Base-by-base conservation (phyloP, 2,329 filamentous ascomycete genomes). In the Colletotrichum cereale region DNA sequence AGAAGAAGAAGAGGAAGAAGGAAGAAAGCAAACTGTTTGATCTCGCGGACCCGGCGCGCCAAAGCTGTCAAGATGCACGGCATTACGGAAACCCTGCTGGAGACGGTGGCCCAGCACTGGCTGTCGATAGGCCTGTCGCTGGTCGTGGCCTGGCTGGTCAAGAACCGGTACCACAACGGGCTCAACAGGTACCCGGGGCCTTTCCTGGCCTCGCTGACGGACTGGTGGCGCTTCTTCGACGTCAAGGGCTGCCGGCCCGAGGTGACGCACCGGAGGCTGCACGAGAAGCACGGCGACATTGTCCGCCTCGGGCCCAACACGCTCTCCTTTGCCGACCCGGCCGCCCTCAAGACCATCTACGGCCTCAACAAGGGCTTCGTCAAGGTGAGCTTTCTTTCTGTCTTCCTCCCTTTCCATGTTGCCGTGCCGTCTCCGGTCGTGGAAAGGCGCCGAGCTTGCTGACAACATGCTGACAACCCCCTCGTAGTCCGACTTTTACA, bases 331-430 rank as follows among this genome's bases (percentile, higher is more conserved):
- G 88, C 91, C 3, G 88, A 94, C 74, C 92, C 93, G 0, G 88
- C 88, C 70, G 92, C 92, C 0, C 84, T 96, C 75, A 93, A 93
- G 81, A 84, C 85, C 14, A 95, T 96, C 55, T 97, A 96, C 79
- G 93, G 93, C 0, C 81, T 96, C 53, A 96, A 95, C 79, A 95
- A 95, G 80, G 92, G 93, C 0, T 92, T 94, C 75, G 83, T 88
- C 58, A 96, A 96, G 88, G 92, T 93, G 80, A 58, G 10, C 3
- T 12, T 12, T 18, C 10, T 24, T 3, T 47, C 8, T 4, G 4
- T n/a, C 10, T 47, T 10, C 12, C 42, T 24, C 3, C 5, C 16
- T 44, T 10, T 44, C 42, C 42, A 42, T 21, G 16, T 2, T 79
- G 73, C 42, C 47, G 26, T 7, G 34, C 16, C 34, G 52, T n/a